These are phyloP conservation scores for Botrytis pseudocinerea DNA, from an alignment of 2,329 filamentous ascomycete genomes.

Conservation along the genomic window DNA sequence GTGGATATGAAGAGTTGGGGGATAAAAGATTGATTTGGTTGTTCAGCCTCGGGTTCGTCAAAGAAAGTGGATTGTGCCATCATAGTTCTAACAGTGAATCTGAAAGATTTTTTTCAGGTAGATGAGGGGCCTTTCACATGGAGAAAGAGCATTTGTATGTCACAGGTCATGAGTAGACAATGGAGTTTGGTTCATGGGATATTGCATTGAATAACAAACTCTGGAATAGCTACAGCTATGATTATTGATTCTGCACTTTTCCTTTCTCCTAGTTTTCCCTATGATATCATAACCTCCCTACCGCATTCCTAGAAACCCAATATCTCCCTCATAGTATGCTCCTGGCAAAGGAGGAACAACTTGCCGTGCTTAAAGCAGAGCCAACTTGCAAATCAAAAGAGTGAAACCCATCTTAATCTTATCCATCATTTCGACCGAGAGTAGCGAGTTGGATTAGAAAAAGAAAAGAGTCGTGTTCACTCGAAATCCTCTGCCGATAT, in stretches of 20 bases:
- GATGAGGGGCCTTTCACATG: not conserved
- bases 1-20: not conserved
- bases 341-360: not conserved
- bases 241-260: not conserved
- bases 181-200: not conserved
- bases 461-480: not conserved
- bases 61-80: not conserved
- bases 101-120: not conserved
- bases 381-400: not conserved
- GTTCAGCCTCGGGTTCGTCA: not conserved
- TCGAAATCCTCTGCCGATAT: constrained; percentile 8
- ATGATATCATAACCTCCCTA: not conserved
- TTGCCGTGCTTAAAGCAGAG: not conserved
- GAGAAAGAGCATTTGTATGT: not conserved
- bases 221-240: not conserved
- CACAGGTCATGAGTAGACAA: not conserved
- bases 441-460: not conserved
- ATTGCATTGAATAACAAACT: constrained; percentile 9
- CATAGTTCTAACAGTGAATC: not conserved
- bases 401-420: not conserved
- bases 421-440: not conserved
- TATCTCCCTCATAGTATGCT: not conserved
- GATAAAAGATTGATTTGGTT: not conserved
- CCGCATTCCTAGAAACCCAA: not conserved
- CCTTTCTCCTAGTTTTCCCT: too few relatives aligned